Conservation (phyloP, 2,329 filamentous ascomycete genomes). For the Alternaria arbusti region DNA sequence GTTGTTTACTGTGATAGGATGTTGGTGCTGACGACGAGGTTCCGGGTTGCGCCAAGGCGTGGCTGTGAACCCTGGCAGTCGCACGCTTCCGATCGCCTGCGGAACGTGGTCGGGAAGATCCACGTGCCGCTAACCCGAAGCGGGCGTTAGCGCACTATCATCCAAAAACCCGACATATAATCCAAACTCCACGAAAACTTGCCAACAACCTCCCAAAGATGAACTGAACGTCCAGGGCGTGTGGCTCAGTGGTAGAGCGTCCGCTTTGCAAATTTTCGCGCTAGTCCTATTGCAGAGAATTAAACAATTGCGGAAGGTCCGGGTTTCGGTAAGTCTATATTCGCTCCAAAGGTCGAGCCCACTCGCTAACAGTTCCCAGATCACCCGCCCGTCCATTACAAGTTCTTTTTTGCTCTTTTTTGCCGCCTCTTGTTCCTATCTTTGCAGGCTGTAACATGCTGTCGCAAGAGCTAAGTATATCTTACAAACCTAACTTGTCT, state of each 20-base stretch:
- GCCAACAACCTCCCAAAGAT: too few relatives aligned
- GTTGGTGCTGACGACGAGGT: constrained; percentile 32
- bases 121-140: background rate
- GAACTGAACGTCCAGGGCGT: too few relatives aligned
- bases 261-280: constrained; percentile 41
- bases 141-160: background rate
- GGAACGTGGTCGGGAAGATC: background rate
- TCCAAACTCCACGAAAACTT: background rate
- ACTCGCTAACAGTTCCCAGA: background rate
- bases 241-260: constrained; percentile 50
- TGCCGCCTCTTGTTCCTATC: background rate
- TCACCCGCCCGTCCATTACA: background rate
- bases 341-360: background rate
- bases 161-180: too few relatives aligned
- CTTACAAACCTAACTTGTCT: background rate
- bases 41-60: constrained; percentile 27
- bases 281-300: constrained; percentile 2
- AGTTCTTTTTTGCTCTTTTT: background rate
- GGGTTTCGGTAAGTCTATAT: constrained; percentile 21
- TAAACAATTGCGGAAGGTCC: constrained; percentile 46
- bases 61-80: constrained; percentile 14
- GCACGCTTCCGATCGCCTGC: background rate
- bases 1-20: constrained; percentile 22
- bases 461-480: background rate
- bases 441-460: background rate